These are phyloP conservation scores for Populus deltoides DNA, from an alignment of 345 rosid genomes.

Conservation along the genomic window DNA sequence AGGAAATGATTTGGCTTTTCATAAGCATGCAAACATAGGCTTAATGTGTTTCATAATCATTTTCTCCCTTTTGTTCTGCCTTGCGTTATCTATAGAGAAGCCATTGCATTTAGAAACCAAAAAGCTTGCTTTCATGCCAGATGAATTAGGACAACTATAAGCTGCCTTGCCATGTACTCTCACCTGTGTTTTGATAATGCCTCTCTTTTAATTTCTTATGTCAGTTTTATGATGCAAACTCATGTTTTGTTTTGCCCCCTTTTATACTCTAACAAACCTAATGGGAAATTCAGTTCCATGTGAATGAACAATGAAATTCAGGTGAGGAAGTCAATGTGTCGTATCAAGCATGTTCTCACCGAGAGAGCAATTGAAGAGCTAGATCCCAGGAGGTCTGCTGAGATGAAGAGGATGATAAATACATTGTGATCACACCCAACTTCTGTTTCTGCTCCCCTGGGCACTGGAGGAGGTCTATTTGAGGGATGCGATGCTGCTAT, in stretches of 20 bases:
- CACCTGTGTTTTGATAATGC: background rate
- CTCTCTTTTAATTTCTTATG: background rate
- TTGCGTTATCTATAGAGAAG: too few species aligned
- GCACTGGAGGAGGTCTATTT: background rate
- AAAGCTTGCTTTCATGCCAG: background rate
- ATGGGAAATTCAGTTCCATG: conserved; percentile 7
- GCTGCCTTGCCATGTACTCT: background rate
- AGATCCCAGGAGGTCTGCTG: conserved; percentile 79
- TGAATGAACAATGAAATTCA: conserved; percentile 25
- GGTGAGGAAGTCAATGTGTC: conserved; percentile 87
- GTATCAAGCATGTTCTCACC: conserved; percentile 78
- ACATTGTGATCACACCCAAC: conserved; percentile 43
- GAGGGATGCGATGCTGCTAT: background rate
- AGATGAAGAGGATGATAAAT: conserved; percentile 91
- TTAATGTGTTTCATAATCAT: background rate
- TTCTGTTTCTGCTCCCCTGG: background rate
- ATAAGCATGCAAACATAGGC: background rate
- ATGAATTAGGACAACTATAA: background rate
- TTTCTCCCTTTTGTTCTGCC: background rate
- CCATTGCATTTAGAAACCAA: too few species aligned
- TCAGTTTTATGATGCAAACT: background rate
- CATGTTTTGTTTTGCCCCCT: background rate
- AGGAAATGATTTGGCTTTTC: background rate
- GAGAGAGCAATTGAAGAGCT: conserved; percentile 87
- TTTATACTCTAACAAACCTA: background rate